phyloP scores from a whole-genome alignment of 768 basidiomycete species.

The Leccinum obscurum region DNA sequence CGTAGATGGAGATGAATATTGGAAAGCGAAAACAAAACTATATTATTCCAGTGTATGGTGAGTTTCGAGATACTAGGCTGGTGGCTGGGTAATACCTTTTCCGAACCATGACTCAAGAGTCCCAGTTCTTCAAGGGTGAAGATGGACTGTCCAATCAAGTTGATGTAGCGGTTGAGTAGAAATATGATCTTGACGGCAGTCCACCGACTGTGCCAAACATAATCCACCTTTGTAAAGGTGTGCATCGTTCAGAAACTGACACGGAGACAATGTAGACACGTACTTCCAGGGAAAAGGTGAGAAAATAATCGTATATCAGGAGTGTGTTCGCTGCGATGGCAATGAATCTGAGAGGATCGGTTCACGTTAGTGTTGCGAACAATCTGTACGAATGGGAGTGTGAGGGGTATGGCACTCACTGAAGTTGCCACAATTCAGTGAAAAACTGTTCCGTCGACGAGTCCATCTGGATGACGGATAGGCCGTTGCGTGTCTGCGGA shows the following conservation, averaged over 20 bases:
- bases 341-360: neutral
- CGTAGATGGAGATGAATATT: neutral
- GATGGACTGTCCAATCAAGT: slow-evolving; percentile 9
- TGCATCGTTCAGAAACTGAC: neutral
- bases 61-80: neutral
- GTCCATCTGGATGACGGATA: neutral
- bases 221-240: slow-evolving; percentile 3
- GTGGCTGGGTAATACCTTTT: slow-evolving; percentile 1
- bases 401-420: neutral
- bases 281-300: slow-evolving; percentile 21
- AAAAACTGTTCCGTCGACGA: neutral
- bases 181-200: slow-evolving; percentile 12
- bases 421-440: neutral
- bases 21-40: neutral
- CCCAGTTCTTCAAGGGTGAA: slow-evolving; percentile 17
- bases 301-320: slow-evolving; percentile 17
- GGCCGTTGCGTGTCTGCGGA: neutral
- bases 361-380: neutral
- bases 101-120: slow-evolving; percentile 11
- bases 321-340: slow-evolving; percentile 9
- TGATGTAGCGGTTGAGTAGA: slow-evolving; percentile 20
- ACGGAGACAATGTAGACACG: neutral
- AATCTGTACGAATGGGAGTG: neutral
- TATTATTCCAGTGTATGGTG: neutral
- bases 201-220: slow-evolving; percentile 15